phyloP scores from a whole-genome alignment of 345 rosid genomes.

The Salix purpurea region DNA sequence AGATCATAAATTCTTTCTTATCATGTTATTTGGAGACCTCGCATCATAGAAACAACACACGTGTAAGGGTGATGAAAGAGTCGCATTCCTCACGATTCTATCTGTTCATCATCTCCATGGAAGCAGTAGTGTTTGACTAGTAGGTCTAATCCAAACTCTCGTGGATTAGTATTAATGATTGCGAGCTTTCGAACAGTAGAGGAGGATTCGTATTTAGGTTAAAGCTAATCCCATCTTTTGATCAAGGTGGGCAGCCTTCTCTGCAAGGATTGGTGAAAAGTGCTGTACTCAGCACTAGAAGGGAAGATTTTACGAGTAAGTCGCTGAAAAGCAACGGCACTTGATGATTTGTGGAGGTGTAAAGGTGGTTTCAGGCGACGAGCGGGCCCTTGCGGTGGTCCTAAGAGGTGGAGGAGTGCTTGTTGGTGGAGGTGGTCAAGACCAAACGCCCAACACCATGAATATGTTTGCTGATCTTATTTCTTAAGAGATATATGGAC shows the following conservation, averaged over 20 bases:
- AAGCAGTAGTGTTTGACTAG: no score
- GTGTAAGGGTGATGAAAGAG: no score
- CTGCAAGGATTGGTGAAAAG: background rate
- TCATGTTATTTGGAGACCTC: no score
- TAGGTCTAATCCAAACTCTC: no score
- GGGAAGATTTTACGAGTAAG: conserved; percentile 3
- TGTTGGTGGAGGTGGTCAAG: conserved; percentile 26
- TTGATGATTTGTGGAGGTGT: conserved; percentile 1
- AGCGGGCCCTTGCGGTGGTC: conserved; percentile 13
- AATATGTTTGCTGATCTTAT: conserved; percentile 13
- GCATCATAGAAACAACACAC: no score
- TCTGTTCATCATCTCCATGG: no score
- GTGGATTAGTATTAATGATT: no score
- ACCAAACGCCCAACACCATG: conserved; percentile 18
- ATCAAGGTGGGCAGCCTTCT: background rate
- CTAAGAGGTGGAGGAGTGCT: conserved; percentile 15
- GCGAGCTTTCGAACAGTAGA: no score
- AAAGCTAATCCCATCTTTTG: background rate
- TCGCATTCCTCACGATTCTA: no score
- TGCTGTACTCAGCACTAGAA: conserved; percentile 12
- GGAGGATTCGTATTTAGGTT: no score
- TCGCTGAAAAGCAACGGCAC: conserved; percentile 12
- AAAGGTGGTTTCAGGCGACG: background rate
- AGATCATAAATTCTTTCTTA: no score
- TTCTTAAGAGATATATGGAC: background rate